Conservation (phyloP, 176 grass and related monocot genomes). For the Triticum urartu region DNA sequence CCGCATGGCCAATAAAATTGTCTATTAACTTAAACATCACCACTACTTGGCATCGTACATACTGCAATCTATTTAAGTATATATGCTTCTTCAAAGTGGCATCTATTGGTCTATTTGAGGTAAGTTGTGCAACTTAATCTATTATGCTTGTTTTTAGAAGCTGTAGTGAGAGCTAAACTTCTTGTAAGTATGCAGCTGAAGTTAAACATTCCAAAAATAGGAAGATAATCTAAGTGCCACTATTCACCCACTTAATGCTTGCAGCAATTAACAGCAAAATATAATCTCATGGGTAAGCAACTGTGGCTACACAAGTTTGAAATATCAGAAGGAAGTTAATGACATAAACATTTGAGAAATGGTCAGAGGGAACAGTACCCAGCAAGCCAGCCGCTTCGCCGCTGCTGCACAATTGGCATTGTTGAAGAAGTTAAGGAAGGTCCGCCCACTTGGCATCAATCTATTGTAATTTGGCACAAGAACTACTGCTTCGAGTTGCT, state of each 20-base stretch:
- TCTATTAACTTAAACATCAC: not conserved
- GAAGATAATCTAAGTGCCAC: not conserved
- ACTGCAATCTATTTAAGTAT: not conserved
- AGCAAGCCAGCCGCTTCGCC: slow-evolving; percentile 91
- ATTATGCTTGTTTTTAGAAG: slow-evolving; percentile 6
- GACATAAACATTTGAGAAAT: not conserved
- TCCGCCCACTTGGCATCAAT: slow-evolving; percentile 82
- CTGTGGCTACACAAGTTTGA: not conserved
- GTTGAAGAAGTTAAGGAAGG: slow-evolving; percentile 88
- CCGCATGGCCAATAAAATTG: not conserved
- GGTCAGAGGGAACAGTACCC: slow-evolving; percentile 56
- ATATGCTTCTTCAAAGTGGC: not conserved
- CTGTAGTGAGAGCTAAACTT: not conserved
- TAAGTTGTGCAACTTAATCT: not conserved
- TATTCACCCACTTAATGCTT: not conserved
- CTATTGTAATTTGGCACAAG: slow-evolving; percentile 97
- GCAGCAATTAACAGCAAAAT: not conserved
- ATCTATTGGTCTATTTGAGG: not conserved
- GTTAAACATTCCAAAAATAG: not conserved
- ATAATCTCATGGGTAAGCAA: slow-evolving; percentile 4
- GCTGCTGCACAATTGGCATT: slow-evolving; percentile 92
- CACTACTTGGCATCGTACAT: not conserved
- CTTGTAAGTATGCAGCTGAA: not conserved
- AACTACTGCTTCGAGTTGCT: slow-evolving; percentile 92
- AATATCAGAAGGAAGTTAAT: not conserved